Evolutionary conservation across 2,329 filamentous ascomycete genomes (phyloP), one percentile per base, ranked within the genome.

Genomic region (Xylariaceae sp.): DNA sequence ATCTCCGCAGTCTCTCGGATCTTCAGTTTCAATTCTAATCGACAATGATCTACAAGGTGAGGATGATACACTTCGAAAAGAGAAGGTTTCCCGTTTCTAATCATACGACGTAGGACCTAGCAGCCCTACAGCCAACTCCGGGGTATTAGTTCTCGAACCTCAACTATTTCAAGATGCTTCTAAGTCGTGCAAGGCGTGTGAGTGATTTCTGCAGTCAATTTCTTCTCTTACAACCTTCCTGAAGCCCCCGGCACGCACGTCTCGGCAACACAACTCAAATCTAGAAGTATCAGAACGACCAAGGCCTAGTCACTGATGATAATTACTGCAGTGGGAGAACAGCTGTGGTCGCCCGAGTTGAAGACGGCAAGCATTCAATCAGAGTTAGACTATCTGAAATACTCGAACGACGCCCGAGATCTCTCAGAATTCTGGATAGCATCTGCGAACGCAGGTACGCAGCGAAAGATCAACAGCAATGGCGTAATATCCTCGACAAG

Each of bases 21-120:
- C 67, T 1, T 65, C 65, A 22, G 50, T 70, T 34, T 67, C 64
- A 5, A 57, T 72, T 21, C 46, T 71, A 21, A 59, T 67, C 36
- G 62, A 68, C 48, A 72, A 71, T 55, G 67, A 72, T 40, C 63
- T 72, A 25, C 61, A 64, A 57, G 69, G 68, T 66, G 51, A 32
- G 53, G n/a, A 14, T 10, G n/a, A 37, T 2, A 5, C 37, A 16
- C 12, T 16, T 21, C 3, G 5, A 22, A 10, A 14, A 23, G n/a
- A n/a, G n/a, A n/a, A n/a, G n/a, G n/a, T n/a, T n/a, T n/a, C n/a
- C n/a, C n/a, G n/a, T n/a, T n/a, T n/a, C n/a, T n/a, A n/a, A n/a
- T n/a, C n/a, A n/a, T n/a, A n/a, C n/a, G n/a, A n/a, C n/a, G n/a
- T 40, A 72, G 69, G 67, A n/a, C 22, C 52, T 14, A 47, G 36